Conservation (phyloP, 345 rosid species). For the Erysimum cheiranthoides region DNA sequence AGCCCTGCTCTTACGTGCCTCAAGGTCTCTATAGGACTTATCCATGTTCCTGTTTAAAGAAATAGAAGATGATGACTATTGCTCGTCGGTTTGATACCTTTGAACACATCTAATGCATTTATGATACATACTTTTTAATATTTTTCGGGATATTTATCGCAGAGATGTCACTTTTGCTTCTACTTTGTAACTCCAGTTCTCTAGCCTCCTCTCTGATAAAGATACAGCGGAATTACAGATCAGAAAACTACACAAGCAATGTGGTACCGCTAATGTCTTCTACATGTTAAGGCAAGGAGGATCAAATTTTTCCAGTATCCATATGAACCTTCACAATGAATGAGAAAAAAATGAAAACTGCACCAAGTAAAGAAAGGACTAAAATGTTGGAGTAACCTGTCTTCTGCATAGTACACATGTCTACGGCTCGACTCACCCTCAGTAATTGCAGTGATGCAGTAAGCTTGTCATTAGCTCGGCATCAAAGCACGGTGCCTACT, state of each 20-base stretch:
- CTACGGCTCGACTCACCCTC: slow-evolving; percentile 53
- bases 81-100: neutral
- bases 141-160: slow-evolving; percentile 53
- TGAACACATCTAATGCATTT: neutral
- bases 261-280: neutral
- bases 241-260: slow-evolving; percentile 23
- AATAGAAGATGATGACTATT: neutral
- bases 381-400: slow-evolving; percentile 59
- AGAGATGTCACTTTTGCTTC: slow-evolving; percentile 39
- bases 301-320: neutral
- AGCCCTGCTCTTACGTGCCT: slow-evolving; percentile 70
- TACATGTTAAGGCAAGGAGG: neutral
- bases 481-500: slow-evolving; percentile 62
- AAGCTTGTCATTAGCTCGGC: slow-evolving; percentile 67
- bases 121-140: slow-evolving; percentile 60
- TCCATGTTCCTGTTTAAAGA: slow-evolving; percentile 60
- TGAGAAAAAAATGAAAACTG: neutral
- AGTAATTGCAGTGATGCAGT: slow-evolving; percentile 69
- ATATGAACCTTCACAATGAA: neutral
- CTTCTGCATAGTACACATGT: slow-evolving; percentile 81
- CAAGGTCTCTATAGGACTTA: slow-evolving; percentile 74
- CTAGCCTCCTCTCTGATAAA: slow-evolving; percentile 78
- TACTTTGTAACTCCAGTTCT: slow-evolving; percentile 50
- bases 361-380: slow-evolving; percentile 2
- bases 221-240: neutral